These are phyloP conservation scores for Harringtonia aguacate DNA, from an alignment of 2,329 filamentous ascomycete species.

Conservation along the genomic window DNA sequence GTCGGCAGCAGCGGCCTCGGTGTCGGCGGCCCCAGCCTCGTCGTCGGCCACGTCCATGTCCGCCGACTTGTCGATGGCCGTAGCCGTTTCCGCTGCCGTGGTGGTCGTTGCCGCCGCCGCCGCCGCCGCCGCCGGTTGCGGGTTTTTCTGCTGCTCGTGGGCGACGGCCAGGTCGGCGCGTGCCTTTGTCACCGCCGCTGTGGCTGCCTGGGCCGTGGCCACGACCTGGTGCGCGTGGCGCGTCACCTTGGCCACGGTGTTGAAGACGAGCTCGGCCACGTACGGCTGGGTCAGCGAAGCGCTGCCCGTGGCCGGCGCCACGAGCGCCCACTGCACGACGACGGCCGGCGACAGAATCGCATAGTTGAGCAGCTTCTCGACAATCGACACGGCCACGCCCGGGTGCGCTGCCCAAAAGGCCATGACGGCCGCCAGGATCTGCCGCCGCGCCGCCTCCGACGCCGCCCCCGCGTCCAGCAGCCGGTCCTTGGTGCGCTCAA, in stretches of 20 bases:
- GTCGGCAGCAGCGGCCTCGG: not conserved
- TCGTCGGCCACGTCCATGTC: slow-evolving; percentile 27
- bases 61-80: too few species aligned
- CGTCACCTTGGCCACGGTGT: slow-evolving; percentile 84
- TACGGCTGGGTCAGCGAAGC: slow-evolving; percentile 70
- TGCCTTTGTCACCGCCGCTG: slow-evolving; percentile 20
- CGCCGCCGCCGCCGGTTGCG: slow-evolving; percentile 1
- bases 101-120: not conserved
- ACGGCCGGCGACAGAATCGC: slow-evolving; percentile 78
- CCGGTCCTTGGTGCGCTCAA: slow-evolving; percentile 87
- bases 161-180: slow-evolving; percentile 18
- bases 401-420: slow-evolving; percentile 90
- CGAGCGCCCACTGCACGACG: slow-evolving; percentile 83
- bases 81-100: too few species aligned
- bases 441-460: slow-evolving; percentile 65
- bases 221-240: slow-evolving; percentile 75
- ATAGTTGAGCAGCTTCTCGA: slow-evolving; percentile 97
- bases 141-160: slow-evolving; percentile 28
- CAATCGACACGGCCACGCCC: slow-evolving; percentile 80
- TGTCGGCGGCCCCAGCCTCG: not conserved
- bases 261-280: slow-evolving; percentile 81
- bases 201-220: slow-evolving; percentile 18
- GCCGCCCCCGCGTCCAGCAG: slow-evolving; percentile 68
- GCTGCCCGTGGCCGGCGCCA: slow-evolving; percentile 78
- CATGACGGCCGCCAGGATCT: slow-evolving; percentile 86